Base-by-base conservation (phyloP, 73 alveolate genomes). In the Diophrys appendiculata region DNA sequence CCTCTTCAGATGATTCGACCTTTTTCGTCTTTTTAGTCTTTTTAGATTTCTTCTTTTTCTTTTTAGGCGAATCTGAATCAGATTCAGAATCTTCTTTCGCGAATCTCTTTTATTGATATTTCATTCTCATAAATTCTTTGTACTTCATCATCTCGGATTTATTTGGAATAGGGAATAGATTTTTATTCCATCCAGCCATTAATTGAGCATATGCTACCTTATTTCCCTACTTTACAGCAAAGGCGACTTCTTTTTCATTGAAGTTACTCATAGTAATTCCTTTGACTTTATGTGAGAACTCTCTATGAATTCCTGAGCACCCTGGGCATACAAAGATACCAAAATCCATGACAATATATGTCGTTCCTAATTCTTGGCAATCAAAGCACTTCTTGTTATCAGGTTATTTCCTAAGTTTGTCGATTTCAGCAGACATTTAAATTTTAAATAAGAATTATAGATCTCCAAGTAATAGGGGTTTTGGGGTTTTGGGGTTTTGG, bases 311-410 rank as follows among this genome's bases (percentile, higher is more conserved):
- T 2, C 99, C 98, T 13, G 98, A 81, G 76, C 99, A 95, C 54
- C 86, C 78, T 29, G 97, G 72, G 89, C 99, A 95, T 27, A 95
- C 97, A 77, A 95, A 91, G 67, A 94, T 90, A 53, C 98, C 99
- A 77, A 92, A 95, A 84, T 90, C 72, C 56, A 92, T 81, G 18
- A 88, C 90, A 54, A 90, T 88, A 80, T 95, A 95, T 33, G 95
- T 95, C 52, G 97, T 90, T 8, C 79, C 90, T 80, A 88, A 88
- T 80, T 91, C 95, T 54, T 80, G 83, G 68, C 97, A 91, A 70
- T 91, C 97, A 80, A 91, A 91, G 77, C 97, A 91, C 67, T 78
- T 91, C 65, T 71, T 83, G 78, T 91, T 91, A 75, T 54, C 84
- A 28, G 90, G 82, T 67, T 80, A 65, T 29, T 83, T 83, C 67